Evolutionary conservation across 176 grass and related monocot genomes (phyloP).

Genomic region (Musa acuminata): DNA sequence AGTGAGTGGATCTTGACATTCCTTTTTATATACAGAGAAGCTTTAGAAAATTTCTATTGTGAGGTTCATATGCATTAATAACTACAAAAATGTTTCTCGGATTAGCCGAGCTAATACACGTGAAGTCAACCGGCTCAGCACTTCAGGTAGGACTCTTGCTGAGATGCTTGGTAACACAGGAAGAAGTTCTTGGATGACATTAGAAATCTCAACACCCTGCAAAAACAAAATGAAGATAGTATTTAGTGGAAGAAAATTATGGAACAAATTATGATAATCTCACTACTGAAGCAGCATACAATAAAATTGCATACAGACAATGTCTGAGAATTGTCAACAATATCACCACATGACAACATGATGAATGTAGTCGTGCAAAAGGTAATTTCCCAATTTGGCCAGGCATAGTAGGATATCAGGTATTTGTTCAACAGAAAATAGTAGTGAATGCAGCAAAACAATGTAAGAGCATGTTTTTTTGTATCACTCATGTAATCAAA

Average conservation of each 20-base stretch:
- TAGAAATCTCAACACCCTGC: conserved; percentile 55
- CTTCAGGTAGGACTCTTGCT: conserved; percentile 71
- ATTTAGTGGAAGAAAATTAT: neutral
- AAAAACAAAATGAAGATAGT: neutral
- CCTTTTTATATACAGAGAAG: conserved; percentile 6
- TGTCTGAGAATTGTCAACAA: too few species aligned
- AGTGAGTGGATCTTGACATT: neutral
- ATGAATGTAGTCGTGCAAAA: too few species aligned
- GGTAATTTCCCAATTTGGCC: too few species aligned
- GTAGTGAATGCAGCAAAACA: neutral
- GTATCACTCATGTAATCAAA: neutral
- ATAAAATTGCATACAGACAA: too few species aligned
- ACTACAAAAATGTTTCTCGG: conserved; percentile 70
- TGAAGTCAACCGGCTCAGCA: conserved; percentile 65
- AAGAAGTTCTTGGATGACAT: conserved; percentile 70
- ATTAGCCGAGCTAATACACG: conserved; percentile 75
- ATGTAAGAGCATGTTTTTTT: too few species aligned
- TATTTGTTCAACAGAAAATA: neutral
- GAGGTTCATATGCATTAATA: neutral
- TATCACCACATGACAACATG: too few species aligned
- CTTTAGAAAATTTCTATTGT: conserved; percentile 16
- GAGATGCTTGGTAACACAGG: conserved; percentile 79
- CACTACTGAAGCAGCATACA: neutral
- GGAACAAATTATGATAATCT: neutral
- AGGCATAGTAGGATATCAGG: too few species aligned